Evolutionary conservation across 768 basidiomycete species (phyloP).

Genomic region (Suillus subaureus): DNA sequence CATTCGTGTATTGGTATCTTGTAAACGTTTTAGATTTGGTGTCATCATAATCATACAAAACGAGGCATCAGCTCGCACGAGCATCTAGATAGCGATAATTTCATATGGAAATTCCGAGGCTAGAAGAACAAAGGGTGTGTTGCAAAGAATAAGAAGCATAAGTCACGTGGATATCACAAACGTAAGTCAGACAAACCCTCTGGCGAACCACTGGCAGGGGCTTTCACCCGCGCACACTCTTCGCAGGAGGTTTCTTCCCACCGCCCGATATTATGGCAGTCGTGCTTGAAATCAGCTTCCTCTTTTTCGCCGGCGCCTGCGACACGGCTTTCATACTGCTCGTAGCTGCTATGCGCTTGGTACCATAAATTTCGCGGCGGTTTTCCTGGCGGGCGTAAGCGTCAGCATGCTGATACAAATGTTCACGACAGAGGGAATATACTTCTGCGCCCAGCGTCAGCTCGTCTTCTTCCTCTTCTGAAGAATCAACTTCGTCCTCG

Average conservation of each 20-base stretch:
- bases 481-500: constrained; percentile 29
- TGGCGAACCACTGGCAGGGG: neutral
- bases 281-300: constrained; percentile 14
- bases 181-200: neutral
- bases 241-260: constrained; percentile 1
- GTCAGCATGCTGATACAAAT: neutral
- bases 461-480: constrained; percentile 54
- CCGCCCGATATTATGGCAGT: neutral
- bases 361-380: constrained; percentile 37
- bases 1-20: neutral
- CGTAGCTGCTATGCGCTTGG: constrained; percentile 28
- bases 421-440: constrained; percentile 8
- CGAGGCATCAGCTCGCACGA: neutral
- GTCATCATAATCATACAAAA: neutral
- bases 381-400: constrained; percentile 37
- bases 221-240: neutral
- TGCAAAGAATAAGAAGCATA: neutral
- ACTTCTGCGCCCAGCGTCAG: constrained; percentile 66
- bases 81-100: neutral
- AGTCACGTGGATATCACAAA: neutral
- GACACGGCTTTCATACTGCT: constrained; percentile 12
- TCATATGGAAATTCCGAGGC: neutral
- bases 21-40: neutral
- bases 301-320: constrained; percentile 24
- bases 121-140: neutral